Evolutionary conservation across 106 monocot species (phyloP).

Genomic region (Allium fistulosum): DNA sequence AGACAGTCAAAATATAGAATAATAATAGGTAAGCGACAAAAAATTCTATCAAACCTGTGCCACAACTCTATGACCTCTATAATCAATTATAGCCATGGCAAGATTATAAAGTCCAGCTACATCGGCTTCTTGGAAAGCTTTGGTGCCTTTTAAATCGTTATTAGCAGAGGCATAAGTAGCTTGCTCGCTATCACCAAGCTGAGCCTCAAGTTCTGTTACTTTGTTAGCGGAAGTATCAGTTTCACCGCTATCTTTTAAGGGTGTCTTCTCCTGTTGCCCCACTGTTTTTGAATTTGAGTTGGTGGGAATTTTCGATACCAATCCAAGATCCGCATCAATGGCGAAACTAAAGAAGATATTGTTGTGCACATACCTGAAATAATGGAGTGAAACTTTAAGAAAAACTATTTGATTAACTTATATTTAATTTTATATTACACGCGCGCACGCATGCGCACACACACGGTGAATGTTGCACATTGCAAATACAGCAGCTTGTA

Average conservation of each 20-base stretch:
- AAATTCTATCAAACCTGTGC: constrained; percentile 60
- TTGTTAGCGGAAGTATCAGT: constrained; percentile 10
- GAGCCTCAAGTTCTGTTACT: background rate
- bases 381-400: background rate
- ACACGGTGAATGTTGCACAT: no score
- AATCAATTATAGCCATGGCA: constrained; percentile 97
- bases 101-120: constrained; percentile 94
- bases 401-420: background rate
- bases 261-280: constrained; percentile 10
- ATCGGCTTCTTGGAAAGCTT: constrained; percentile 96
- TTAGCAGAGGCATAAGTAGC: constrained; percentile 99
- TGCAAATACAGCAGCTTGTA: no score
- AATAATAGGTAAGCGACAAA: no score
- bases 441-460: no score
- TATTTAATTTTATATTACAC: no score
- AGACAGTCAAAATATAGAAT: background rate
- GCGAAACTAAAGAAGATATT: constrained; percentile 99
- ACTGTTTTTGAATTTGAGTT: constrained; percentile 10
- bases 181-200: constrained; percentile 70
- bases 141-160: constrained; percentile 98
- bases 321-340: constrained; percentile 77
- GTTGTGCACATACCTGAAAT: constrained; percentile 96
- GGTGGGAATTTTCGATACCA: constrained; percentile 43
- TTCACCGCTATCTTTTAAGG: background rate
- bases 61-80: constrained; percentile 89